Percentiles rank a stretch among this genome's conserved stretches.
Conservation (phyloP, 129 eudicot genomes). For the Glebionis coronaria region DNA sequence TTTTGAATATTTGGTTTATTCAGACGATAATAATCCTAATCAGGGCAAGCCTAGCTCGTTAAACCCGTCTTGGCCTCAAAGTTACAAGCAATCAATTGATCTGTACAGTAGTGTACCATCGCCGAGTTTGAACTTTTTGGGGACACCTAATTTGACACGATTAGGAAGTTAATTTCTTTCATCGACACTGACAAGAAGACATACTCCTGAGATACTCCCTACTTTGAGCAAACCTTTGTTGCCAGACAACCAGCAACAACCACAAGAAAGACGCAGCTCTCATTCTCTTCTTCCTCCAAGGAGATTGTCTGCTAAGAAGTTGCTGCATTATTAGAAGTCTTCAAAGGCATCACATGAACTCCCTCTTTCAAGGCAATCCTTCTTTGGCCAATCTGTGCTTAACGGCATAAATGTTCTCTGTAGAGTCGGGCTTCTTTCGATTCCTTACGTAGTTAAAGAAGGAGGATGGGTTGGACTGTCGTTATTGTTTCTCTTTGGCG, state of each 20-base stretch:
- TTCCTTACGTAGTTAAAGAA: slow-evolving; percentile 80
- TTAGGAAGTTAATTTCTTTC: slow-evolving; percentile 70
- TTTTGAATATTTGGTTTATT: slow-evolving; percentile 59
- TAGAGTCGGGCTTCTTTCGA: slow-evolving; percentile 90
- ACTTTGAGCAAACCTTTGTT: slow-evolving; percentile 64
- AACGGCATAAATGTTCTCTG: slow-evolving; percentile 90
- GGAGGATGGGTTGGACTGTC: slow-evolving; percentile 87
- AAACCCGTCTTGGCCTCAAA: slow-evolving; percentile 78
- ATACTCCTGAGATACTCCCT: slow-evolving; percentile 74
- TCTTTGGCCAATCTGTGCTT: slow-evolving; percentile 72
- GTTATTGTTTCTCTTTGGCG: slow-evolving; percentile 51
- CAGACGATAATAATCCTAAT: slow-evolving; percentile 36
- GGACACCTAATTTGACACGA: slow-evolving; percentile 58
- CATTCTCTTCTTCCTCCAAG: slow-evolving; percentile 73
- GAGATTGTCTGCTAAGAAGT: slow-evolving; percentile 48
- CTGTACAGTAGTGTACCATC: slow-evolving; percentile 83
- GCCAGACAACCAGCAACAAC: slow-evolving; percentile 49
- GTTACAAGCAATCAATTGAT: slow-evolving; percentile 95
- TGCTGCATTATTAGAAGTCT: slow-evolving; percentile 42
- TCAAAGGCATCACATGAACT: slow-evolving; percentile 58
- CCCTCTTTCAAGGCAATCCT: slow-evolving; percentile 55
- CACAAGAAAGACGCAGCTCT: slow-evolving; percentile 71
- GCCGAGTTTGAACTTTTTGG: slow-evolving; percentile 70
- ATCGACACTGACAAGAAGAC: slow-evolving; percentile 72
- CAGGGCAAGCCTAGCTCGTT: slow-evolving; percentile 57